Evolutionary conservation across 2,329 filamentous ascomycete species (phyloP).

Genomic region (Thielaviopsis punctulata): DNA sequence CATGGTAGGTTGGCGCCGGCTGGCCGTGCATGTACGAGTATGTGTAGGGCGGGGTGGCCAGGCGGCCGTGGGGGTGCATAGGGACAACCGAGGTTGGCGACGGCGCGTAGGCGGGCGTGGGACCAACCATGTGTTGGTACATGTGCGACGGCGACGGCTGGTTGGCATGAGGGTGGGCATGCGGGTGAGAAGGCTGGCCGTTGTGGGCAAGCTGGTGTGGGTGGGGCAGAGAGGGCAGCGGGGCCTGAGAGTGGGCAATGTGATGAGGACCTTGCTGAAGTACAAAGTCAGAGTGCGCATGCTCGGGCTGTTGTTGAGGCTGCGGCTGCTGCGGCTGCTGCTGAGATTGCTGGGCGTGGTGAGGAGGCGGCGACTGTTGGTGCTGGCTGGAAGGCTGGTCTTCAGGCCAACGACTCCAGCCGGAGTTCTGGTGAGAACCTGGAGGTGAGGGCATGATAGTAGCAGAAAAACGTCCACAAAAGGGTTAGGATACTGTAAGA

Average conservation of each 20-base stretch:
- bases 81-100: slow-evolving; percentile 14
- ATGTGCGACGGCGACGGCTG: neutral
- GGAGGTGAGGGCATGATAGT: slow-evolving; percentile 1
- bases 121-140: slow-evolving; percentile 10
- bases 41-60: neutral
- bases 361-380: neutral
- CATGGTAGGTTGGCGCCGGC: neutral
- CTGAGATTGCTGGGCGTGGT: neutral
- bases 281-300: neutral
- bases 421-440: slow-evolving; percentile 15
- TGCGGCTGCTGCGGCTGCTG: neutral
- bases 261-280: neutral
- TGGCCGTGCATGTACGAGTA: slow-evolving; percentile 14
- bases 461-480: neutral
- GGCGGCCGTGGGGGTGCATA: neutral
- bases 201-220: neutral
- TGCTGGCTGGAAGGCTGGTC: slow-evolving; percentile 22
- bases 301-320: neutral
- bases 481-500: neutral
- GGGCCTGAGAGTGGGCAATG: neutral
- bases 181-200: neutral
- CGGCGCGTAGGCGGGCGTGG: slow-evolving; percentile 16
- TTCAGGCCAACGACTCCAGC: slow-evolving; percentile 39
- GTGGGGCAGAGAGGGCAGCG: neutral
- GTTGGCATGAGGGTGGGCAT: neutral